These are phyloP conservation scores for Phytophthora uliginosa DNA, from an alignment of 352 stramenopile species.

Conservation along the genomic window DNA sequence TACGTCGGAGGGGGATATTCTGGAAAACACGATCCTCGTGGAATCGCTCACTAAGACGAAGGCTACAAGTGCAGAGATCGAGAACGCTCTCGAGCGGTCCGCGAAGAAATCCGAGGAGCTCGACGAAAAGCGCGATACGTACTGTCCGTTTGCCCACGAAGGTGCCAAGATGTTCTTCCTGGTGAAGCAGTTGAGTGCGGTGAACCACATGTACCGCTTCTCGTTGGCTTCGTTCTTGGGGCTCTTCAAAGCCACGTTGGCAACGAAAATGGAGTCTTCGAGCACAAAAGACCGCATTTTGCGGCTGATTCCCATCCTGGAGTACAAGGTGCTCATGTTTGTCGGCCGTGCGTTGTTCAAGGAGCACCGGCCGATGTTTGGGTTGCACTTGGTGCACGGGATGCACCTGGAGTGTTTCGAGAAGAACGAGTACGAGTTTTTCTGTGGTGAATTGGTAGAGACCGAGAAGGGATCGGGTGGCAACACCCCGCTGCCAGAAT, in stretches of 20 bases:
- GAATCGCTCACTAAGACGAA: slow-evolving; percentile 96
- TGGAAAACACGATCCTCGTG: slow-evolving; percentile 96
- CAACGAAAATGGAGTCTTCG: slow-evolving; percentile 82
- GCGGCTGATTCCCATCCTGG: slow-evolving; percentile 87
- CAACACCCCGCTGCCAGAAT: slow-evolving; percentile 63
- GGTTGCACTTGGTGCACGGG: slow-evolving; percentile 93
- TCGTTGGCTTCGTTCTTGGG: slow-evolving; percentile 92
- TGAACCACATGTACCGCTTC: slow-evolving; percentile 98
- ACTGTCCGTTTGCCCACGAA: slow-evolving; percentile 90
- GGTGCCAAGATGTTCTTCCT: slow-evolving; percentile 96
- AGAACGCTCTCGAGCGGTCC: slow-evolving; percentile 89
- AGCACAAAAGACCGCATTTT: slow-evolving; percentile 86
- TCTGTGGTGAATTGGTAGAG: slow-evolving; percentile 87
- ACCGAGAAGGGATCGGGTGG: slow-evolving; percentile 34
- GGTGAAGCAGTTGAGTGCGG: slow-evolving; percentile 88
- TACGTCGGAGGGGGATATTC: slow-evolving; percentile 95
- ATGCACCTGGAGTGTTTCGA: slow-evolving; percentile 95
- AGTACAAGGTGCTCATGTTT: slow-evolving; percentile 93
- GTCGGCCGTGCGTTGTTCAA: slow-evolving; percentile 95
- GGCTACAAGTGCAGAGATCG: slow-evolving; percentile 92
- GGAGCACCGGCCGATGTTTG: slow-evolving; percentile 95
- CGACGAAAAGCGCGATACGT: slow-evolving; percentile 94
- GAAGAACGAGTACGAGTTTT: slow-evolving; percentile 95
- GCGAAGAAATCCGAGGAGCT: slow-evolving; percentile 93
- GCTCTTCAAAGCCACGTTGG: slow-evolving; percentile 89